Evolutionary conservation across 2,329 filamentous ascomycete genomes (phyloP).

Genomic region (Penicillium digitatum): DNA sequence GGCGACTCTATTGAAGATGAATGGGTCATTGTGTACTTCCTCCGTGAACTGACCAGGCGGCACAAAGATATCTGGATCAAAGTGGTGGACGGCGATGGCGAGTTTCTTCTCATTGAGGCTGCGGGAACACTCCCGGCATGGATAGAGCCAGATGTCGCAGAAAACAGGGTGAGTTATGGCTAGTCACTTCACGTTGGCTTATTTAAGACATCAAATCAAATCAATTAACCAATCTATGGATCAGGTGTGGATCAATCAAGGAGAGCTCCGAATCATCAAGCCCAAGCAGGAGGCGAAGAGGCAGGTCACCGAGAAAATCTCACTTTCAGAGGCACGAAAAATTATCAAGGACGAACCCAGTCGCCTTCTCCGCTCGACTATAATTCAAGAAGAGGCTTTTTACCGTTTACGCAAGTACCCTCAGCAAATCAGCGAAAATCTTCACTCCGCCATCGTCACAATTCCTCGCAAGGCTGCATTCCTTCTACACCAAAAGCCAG

Average conservation of each 20-base stretch:
- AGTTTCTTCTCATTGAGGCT: conserved; percentile 92
- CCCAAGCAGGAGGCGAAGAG: conserved; percentile 46
- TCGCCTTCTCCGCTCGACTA: conserved; percentile 64
- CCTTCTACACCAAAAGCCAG: conserved; percentile 69
- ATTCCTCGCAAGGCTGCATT: conserved; percentile 79
- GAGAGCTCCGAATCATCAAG: conserved; percentile 68
- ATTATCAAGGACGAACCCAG: conserved; percentile 56
- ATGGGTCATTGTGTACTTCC: conserved; percentile 89
- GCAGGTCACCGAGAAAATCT: conserved; percentile 48
- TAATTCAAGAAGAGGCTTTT: conserved; percentile 84
- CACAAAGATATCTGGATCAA: conserved; percentile 76
- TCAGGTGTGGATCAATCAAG: conserved; percentile 78
- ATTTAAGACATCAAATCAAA: not conserved
- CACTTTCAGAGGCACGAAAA: conserved; percentile 60
- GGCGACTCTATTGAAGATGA: conserved; percentile 96
- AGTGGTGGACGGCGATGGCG: conserved; percentile 82
- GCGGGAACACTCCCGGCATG: conserved; percentile 82
- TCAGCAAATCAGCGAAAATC: conserved; percentile 63
- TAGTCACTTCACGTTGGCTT: not conserved
- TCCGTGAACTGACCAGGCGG: conserved; percentile 72
- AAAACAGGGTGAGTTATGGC: conserved; percentile 58
- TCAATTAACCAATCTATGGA: not conserved
- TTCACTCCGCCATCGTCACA: conserved; percentile 70
- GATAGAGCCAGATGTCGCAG: conserved; percentile 86
- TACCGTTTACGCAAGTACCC: conserved; percentile 84